phyloP scores from a whole-genome alignment of 805 yeast genomes.

The Metschnikowia matae region DNA sequence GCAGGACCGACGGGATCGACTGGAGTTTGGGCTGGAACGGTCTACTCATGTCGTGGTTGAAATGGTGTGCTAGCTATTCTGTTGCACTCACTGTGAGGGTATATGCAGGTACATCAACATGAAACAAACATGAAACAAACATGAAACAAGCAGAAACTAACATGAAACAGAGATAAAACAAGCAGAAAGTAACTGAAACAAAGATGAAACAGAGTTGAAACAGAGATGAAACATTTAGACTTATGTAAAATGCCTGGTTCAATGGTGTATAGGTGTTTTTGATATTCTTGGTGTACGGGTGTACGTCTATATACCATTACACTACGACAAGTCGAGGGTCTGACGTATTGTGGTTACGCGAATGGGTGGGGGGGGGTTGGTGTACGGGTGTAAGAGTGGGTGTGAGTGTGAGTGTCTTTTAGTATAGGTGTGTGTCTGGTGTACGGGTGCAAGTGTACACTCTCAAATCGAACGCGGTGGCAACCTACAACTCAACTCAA shows the following conservation, averaged over 20 bases:
- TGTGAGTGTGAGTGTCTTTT: neutral
- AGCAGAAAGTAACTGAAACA: too few species aligned
- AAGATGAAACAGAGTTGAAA: too few species aligned
- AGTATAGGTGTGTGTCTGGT: neutral
- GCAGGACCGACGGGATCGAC: conserved; percentile 11
- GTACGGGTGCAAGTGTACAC: neutral
- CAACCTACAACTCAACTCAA: neutral
- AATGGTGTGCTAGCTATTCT: neutral
- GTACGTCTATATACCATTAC: neutral
- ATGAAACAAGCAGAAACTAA: too few species aligned
- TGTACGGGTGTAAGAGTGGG: neutral
- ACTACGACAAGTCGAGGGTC: too few species aligned
- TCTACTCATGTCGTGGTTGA: conserved; percentile 1
- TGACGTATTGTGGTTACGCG: too few species aligned
- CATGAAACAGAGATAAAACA: too few species aligned
- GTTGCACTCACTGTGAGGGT: neutral
- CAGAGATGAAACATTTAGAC: too few species aligned
- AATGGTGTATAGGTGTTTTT: too few species aligned
- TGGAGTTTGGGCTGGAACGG: conserved; percentile 13
- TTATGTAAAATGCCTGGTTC: too few species aligned
- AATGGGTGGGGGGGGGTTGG: neutral
- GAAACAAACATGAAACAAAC: too few species aligned
- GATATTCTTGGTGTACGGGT: neutral
- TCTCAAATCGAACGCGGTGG: neutral
- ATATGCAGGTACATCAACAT: neutral